Percentiles rank a stretch among this genome's conserved stretches.
Evolutionary conservation across 2,329 filamentous ascomycete species (phyloP).

Genomic region (Penicillium sp.): DNA sequence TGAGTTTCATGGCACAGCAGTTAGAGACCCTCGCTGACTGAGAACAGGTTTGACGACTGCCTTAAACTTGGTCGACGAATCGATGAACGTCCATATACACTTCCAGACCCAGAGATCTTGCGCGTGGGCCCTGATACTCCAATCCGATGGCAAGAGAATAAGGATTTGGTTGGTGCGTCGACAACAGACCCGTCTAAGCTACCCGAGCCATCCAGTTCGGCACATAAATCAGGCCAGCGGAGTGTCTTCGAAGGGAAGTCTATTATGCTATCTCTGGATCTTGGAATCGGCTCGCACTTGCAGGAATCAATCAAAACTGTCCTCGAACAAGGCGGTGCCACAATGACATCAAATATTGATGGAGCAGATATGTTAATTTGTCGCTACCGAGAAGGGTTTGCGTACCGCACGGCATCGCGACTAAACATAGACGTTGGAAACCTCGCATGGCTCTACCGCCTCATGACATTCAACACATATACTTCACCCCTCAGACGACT

Average conservation of each 20-base stretch:
- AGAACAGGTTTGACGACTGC: conserved; percentile 86
- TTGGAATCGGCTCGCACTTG: conserved; percentile 68
- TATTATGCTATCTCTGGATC: conserved; percentile 74
- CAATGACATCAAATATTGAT: conserved; percentile 63
- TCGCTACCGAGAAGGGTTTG: conserved; percentile 75
- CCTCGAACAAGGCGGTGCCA: conserved; percentile 69
- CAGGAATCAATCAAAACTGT: conserved; percentile 67
- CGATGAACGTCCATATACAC: conserved; percentile 77
- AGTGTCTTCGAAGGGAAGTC: conserved; percentile 74
- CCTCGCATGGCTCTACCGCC: conserved; percentile 86
- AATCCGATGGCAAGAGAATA: conserved; percentile 57
- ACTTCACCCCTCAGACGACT: conserved; percentile 79
- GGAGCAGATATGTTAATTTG: conserved; percentile 83
- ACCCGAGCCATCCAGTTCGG: conserved; percentile 31
- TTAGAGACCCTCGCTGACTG: conserved; percentile 18
- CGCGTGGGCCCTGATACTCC: conserved; percentile 56
- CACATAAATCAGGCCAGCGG: conserved; percentile 51
- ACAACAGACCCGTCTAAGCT: conserved; percentile 50
- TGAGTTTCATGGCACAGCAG: conserved; percentile 37
- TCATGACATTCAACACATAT: conserved; percentile 87
- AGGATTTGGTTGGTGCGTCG: conserved; percentile 67
- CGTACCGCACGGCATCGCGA: conserved; percentile 76
- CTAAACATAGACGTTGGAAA: conserved; percentile 83
- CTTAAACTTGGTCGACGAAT: conserved; percentile 89
- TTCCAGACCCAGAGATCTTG: conserved; percentile 86